phyloP scores from a whole-genome alignment of 2,329 filamentous ascomycete genomes.

The Penicillium brevicompactum region DNA sequence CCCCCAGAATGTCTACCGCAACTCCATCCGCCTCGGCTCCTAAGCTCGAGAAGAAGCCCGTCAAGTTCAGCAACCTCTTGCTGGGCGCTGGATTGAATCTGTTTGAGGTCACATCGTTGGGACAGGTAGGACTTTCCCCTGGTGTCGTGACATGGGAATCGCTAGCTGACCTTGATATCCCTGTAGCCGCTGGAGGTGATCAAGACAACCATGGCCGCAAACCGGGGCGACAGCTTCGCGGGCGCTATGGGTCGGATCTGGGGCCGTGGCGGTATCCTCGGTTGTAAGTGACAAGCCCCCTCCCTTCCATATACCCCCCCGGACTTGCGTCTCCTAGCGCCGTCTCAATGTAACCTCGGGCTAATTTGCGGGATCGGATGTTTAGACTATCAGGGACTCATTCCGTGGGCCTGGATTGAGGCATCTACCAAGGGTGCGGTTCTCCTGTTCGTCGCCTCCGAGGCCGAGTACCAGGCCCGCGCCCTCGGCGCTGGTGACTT shows the following conservation, averaged over 20 bases:
- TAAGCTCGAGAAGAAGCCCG: constrained; percentile 93
- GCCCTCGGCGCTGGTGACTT: constrained; percentile 83
- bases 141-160: too few species aligned
- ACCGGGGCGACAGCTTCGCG: constrained; percentile 84
- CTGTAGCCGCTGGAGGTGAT: constrained; percentile 88
- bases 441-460: constrained; percentile 96
- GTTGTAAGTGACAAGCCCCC: constrained; percentile 67
- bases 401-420: constrained; percentile 99
- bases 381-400: constrained; percentile 96
- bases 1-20: constrained; percentile 54
- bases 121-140: constrained; percentile 55
- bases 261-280: constrained; percentile 87
- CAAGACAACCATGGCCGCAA: constrained; percentile 99
- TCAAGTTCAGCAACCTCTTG: constrained; percentile 99
- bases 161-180: constrained; percentile 22
- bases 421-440: constrained; percentile 99
- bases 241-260: constrained; percentile 84
- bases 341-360: constrained; percentile 14
- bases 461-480: constrained; percentile 94
- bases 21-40: constrained; percentile 55
- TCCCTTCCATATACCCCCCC: constrained; percentile 15
- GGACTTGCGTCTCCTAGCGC: constrained; percentile 13
- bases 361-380: constrained; percentile 14
- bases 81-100: constrained; percentile 92
- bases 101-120: constrained; percentile 79